phyloP scores from a whole-genome alignment of 2,329 filamentous ascomycete genomes.

The Stylonectria norvegica region DNA sequence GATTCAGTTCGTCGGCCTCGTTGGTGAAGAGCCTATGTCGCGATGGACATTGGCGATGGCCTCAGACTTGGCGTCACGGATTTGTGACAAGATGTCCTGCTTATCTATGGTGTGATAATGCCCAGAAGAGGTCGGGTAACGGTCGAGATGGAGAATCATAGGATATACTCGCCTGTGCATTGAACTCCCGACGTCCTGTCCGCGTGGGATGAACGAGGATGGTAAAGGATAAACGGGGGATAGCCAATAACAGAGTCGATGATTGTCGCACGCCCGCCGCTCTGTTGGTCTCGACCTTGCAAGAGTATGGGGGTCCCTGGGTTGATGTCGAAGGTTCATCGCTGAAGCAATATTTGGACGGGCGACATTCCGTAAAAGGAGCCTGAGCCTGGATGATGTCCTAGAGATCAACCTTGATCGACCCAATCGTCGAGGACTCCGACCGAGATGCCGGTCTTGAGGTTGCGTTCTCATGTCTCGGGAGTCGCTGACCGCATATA shows the following conservation, averaged over 20 bases:
- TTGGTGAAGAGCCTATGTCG: slow-evolving; percentile 19
- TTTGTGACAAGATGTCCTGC: neutral
- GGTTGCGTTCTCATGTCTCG: slow-evolving; percentile 6
- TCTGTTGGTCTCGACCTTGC: neutral
- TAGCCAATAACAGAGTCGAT: neutral
- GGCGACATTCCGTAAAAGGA: slow-evolving; percentile 12
- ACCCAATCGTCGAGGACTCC: slow-evolving; percentile 20
- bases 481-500: neutral
- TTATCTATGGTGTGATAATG: slow-evolving; percentile 1
- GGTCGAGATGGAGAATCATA: neutral
- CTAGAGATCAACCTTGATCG: slow-evolving; percentile 4
- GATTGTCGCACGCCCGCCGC: neutral
- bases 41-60: slow-evolving; percentile 23
- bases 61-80: slow-evolving; percentile 15
- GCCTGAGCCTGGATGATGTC: slow-evolving; percentile 27
- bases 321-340: neutral
- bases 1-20: slow-evolving; percentile 1
- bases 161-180: neutral
- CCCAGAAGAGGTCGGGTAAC: neutral
- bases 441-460: slow-evolving; percentile 18
- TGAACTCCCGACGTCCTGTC: neutral
- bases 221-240: neutral
- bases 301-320: neutral
- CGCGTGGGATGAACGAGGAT: too few relatives aligned
- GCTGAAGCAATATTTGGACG: slow-evolving; percentile 1